Conservation (phyloP, 768 basidiomycete genomes). For the Clavaria fumosa region DNA sequence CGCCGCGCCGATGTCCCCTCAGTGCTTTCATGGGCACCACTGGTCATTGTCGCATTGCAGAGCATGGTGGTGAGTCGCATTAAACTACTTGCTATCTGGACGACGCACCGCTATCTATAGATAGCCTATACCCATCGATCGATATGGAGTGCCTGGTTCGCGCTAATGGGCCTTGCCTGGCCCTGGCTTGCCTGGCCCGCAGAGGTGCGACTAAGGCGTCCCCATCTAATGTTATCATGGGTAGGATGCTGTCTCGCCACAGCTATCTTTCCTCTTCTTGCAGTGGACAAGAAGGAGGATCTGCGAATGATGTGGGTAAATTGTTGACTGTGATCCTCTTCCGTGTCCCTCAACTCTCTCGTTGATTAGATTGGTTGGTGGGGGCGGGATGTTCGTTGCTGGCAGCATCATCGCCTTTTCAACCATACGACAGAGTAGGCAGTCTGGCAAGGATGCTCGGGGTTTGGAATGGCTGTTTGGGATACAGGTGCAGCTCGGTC, state of each 20-base stretch:
- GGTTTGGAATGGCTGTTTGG: background rate
- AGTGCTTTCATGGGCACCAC: no score
- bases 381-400: slow-evolving; percentile 25
- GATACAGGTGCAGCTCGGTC: no score
- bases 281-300: slow-evolving; percentile 58
- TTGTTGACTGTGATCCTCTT: background rate
- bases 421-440: background rate
- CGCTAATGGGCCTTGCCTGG: slow-evolving; percentile 49
- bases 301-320: slow-evolving; percentile 39
- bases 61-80: slow-evolving; percentile 53
- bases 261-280: slow-evolving; percentile 53
- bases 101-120: slow-evolving; percentile 27
- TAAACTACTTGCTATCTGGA: no score
- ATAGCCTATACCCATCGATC: slow-evolving; percentile 54
- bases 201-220: slow-evolving; percentile 15
- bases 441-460: background rate
- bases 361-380: slow-evolving; percentile 36
- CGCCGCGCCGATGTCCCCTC: no score
- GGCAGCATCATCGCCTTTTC: slow-evolving; percentile 15
- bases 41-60: slow-evolving; percentile 33
- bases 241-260: slow-evolving; percentile 32
- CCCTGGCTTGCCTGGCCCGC: slow-evolving; percentile 38
- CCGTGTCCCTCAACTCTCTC: slow-evolving; percentile 1
- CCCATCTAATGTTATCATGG: slow-evolving; percentile 27
- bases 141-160: slow-evolving; percentile 57